phyloP scores from a whole-genome alignment of 805 yeast genomes.

The Lipomyces sp. region DNA sequence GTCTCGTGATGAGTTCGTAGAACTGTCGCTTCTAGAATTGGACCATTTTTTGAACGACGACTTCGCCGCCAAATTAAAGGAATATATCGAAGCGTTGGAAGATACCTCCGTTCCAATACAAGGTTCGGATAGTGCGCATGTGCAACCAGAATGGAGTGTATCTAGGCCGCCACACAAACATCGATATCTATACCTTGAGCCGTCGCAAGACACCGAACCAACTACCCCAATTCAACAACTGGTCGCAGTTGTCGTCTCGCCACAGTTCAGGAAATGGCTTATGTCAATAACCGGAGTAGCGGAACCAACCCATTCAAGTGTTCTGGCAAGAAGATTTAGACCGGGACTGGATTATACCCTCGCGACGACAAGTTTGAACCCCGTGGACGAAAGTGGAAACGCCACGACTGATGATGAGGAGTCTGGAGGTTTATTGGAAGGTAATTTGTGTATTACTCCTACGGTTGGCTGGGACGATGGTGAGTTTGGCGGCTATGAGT shows the following conservation, averaged over 20 bases:
- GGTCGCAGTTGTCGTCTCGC: slow-evolving; percentile 35
- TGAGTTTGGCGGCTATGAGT: slow-evolving; percentile 91
- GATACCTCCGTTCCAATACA: slow-evolving; percentile 15
- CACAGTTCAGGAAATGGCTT: slow-evolving; percentile 73
- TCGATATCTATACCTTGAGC: slow-evolving; percentile 77
- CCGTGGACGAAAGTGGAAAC: slow-evolving; percentile 27
- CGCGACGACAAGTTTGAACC: slow-evolving; percentile 63
- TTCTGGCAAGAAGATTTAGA: slow-evolving; percentile 82
- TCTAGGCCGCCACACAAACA: slow-evolving; percentile 95
- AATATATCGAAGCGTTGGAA: slow-evolving; percentile 60
- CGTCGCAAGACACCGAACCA: slow-evolving; percentile 50
- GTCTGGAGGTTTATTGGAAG: slow-evolving; percentile 64
- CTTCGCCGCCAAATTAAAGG: slow-evolving; percentile 55
- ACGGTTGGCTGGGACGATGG: slow-evolving; percentile 74
- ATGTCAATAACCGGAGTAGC: slow-evolving; percentile 60
- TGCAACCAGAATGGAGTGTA: slow-evolving; percentile 79
- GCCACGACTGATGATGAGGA: slow-evolving; percentile 46
- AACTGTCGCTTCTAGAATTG: slow-evolving; percentile 73
- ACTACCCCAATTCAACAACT: slow-evolving; percentile 22
- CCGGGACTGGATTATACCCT: slow-evolving; percentile 94
- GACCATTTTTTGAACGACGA: slow-evolving; percentile 63
- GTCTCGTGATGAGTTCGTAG: slow-evolving; percentile 60
- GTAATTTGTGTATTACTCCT: slow-evolving; percentile 82
- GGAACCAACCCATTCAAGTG: slow-evolving; percentile 65
- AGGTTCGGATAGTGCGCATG: slow-evolving; percentile 48